A percentile compares a stretch with the other conserved stretches of the same genome.
Conservation (phyloP, 2,329 filamentous ascomycete species). For the Aschersonia sp. region DNA sequence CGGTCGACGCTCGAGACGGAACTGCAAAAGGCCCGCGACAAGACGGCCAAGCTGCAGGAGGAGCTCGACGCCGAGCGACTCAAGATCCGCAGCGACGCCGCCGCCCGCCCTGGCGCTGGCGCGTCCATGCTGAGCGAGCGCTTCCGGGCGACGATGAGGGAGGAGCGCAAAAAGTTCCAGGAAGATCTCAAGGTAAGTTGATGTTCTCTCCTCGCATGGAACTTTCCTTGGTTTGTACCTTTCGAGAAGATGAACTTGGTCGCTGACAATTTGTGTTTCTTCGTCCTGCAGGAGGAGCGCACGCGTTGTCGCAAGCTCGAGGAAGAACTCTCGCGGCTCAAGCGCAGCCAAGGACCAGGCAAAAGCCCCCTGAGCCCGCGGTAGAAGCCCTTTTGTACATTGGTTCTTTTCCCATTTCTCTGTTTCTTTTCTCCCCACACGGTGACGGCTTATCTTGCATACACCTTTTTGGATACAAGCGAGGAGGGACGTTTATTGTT, state of each 20-base stretch:
- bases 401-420: not conserved
- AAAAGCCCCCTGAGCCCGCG: conserved; percentile 28
- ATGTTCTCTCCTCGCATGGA: too few relatives aligned
- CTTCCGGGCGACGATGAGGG: conserved; percentile 39
- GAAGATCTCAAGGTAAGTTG: conserved; percentile 34
- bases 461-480: too few relatives aligned
- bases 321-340: conserved; percentile 32
- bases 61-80: conserved; percentile 35
- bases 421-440: not conserved
- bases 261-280: conserved; percentile 1
- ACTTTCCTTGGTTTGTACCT: too few relatives aligned
- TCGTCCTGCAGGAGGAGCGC: conserved; percentile 30
- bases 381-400: conserved; percentile 1
- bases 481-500: too few relatives aligned
- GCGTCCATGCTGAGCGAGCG: conserved; percentile 40
- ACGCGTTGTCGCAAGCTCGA: conserved; percentile 30
- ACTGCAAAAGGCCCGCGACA: conserved; percentile 19
- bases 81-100: conserved; percentile 21
- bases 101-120: conserved; percentile 23
- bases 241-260: not conserved
- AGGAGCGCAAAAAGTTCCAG: conserved; percentile 41
- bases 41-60: conserved; percentile 29
- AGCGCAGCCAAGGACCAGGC: conserved; percentile 24
- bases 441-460: too few relatives aligned
- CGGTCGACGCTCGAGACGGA: conserved; percentile 26